phyloP scores from a whole-genome alignment of 1,139 yeast genomes.

The Magnusiomyces suaveolens region DNA sequence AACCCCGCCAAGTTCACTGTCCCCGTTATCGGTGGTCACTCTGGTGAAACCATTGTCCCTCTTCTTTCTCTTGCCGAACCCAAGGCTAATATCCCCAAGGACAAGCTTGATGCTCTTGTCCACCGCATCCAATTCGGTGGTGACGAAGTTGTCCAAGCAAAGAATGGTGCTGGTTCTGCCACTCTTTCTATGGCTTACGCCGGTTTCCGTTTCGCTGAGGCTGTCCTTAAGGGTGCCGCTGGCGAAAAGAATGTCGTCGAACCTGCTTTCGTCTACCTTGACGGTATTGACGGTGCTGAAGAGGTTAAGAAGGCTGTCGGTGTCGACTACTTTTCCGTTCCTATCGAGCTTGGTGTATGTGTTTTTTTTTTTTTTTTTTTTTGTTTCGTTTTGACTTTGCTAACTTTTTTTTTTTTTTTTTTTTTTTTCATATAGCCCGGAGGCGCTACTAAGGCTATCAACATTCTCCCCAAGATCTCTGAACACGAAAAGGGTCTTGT shows the following conservation, averaged over 20 bases:
- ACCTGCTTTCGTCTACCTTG: conserved; percentile 49
- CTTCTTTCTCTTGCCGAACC: conserved; percentile 56
- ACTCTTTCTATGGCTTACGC: too few relatives aligned
- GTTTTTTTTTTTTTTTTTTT: background rate
- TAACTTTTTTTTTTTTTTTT: background rate
- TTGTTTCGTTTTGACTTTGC: conserved; percentile 44
- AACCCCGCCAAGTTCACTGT: conserved; percentile 54
- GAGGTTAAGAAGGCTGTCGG: conserved; percentile 37
- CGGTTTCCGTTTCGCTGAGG: conserved; percentile 78
- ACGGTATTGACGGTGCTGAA: conserved; percentile 34
- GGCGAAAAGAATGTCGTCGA: conserved; percentile 66
- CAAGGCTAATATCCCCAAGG: conserved; percentile 39
- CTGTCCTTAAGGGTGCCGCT: conserved; percentile 53
- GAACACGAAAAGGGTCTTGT: conserved; percentile 47
- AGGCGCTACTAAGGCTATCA: conserved; percentile 65
- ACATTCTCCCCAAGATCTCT: conserved; percentile 30
- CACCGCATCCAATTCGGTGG: conserved; percentile 87
- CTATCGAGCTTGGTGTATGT: conserved; percentile 57
- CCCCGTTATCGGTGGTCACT: conserved; percentile 94
- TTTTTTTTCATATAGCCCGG: too few relatives aligned
- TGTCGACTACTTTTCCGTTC: conserved; percentile 84
- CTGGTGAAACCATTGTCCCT: conserved; percentile 91
- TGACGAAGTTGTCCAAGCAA: too few relatives aligned
- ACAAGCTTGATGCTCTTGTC: conserved; percentile 55
- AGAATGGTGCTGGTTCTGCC: too few relatives aligned